phyloP scores from a whole-genome alignment of 371 early-diverging fungal genomes.

The Catenaria anguillulae region DNA sequence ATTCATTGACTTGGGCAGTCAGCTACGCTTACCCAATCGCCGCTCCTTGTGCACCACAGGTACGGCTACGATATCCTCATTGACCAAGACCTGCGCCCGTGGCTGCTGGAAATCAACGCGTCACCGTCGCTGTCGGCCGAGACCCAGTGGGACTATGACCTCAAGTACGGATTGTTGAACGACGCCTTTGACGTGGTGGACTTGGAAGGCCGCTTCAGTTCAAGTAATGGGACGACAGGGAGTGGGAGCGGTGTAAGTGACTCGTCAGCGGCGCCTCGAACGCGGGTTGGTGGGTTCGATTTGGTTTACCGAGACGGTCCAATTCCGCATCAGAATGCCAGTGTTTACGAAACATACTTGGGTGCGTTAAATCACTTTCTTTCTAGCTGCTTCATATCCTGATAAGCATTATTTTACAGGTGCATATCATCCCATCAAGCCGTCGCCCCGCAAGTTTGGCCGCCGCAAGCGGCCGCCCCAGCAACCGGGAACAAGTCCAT shows the following conservation, averaged over 20 bases:
- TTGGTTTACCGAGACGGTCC: constrained; percentile 40
- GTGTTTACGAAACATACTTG: not conserved
- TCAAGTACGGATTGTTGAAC: constrained; percentile 36
- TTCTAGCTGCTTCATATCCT: not conserved
- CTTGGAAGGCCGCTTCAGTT: constrained; percentile 19
- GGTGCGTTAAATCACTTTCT: not conserved
- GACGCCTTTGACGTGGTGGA: constrained; percentile 38
- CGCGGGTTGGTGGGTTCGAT: constrained; percentile 37
- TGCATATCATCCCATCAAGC: constrained; percentile 1
- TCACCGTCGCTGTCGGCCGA: constrained; percentile 37
- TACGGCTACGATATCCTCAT: constrained; percentile 44
- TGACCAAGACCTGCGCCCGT: constrained; percentile 37
- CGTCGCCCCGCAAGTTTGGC: not conserved
- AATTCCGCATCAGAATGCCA: constrained; percentile 25
- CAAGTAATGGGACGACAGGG: too few species aligned
- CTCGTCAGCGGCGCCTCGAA: not conserved
- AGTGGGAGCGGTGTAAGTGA: too few species aligned
- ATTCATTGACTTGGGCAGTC: too few species aligned
- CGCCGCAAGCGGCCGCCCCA: not conserved
- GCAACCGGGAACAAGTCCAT: too few species aligned
- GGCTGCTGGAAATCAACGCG: constrained; percentile 43
- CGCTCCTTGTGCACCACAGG: not conserved
- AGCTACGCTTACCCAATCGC: too few species aligned
- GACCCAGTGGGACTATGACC: constrained; percentile 38
- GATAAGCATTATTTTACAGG: too few species aligned